Evolutionary conservation across 2,329 filamentous ascomycete genomes (phyloP).

Genomic region (Talaromyces verruculosus): DNA sequence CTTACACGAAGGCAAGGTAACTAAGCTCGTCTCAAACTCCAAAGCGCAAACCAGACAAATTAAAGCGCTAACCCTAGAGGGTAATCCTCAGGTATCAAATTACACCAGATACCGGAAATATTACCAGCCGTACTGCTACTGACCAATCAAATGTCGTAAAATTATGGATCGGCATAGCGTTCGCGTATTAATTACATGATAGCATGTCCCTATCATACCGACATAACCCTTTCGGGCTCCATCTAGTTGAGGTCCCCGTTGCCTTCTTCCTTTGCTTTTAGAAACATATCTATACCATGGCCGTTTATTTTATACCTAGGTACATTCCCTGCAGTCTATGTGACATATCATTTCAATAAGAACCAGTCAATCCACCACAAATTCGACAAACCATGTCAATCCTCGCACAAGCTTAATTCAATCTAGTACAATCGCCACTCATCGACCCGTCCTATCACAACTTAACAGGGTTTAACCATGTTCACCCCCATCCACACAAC

Average conservation of each 20-base stretch:
- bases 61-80: not conserved
- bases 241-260: constrained; percentile 9
- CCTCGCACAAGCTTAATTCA: constrained; percentile 6
- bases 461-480: constrained; percentile 39
- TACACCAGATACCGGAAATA: not conserved
- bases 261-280: no score
- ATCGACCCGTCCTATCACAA: no score
- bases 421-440: not conserved
- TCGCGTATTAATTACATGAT: constrained; percentile 3
- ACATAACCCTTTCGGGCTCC: constrained; percentile 9
- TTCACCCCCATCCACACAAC: constrained; percentile 56
- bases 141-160: not conserved
- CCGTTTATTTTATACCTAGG: not conserved
- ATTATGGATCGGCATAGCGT: not conserved
- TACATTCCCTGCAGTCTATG: not conserved
- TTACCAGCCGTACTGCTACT: not conserved
- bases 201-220: not conserved
- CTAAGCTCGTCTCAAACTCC: not conserved
- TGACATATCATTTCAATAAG: constrained; percentile 9
- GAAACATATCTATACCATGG: not conserved
- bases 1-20: not conserved
- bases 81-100: not conserved
- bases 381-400: not conserved
- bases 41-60: not conserved
- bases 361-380: no score